These are phyloP conservation scores for Fusarium solani-melongenae DNA, from an alignment of 2,329 filamentous ascomycete species.

Conservation along the genomic window DNA sequence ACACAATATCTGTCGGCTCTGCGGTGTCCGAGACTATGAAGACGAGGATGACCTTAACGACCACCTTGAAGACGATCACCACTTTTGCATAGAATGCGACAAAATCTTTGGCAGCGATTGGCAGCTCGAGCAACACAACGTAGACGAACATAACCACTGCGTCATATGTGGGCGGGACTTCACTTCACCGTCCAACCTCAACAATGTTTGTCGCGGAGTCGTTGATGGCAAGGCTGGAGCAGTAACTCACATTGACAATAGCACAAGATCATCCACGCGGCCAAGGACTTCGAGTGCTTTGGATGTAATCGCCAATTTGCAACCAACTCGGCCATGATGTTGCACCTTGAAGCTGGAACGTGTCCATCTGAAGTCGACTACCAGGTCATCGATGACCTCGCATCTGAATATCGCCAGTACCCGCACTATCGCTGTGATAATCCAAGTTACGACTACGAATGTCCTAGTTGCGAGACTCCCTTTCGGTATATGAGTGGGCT, in stretches of 20 bases:
- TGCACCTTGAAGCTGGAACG: slow-evolving; percentile 38
- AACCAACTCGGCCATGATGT: slow-evolving; percentile 36
- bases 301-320: slow-evolving; percentile 31
- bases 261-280: slow-evolving; percentile 31
- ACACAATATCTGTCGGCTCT: neutral
- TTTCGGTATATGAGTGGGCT: slow-evolving; percentile 31
- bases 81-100: neutral
- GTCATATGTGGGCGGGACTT: slow-evolving; percentile 11
- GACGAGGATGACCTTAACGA: neutral
- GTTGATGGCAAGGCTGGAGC: too few relatives aligned
- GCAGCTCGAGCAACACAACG: slow-evolving; percentile 9
- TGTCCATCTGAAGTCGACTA: slow-evolving; percentile 26
- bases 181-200: slow-evolving; percentile 13
- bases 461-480: slow-evolving; percentile 20
- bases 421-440: neutral
- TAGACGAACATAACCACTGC: slow-evolving; percentile 27
- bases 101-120: neutral
- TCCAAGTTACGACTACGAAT: slow-evolving; percentile 37
- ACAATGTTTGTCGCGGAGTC: slow-evolving; percentile 17
- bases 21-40: neutral
- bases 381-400: slow-evolving; percentile 5
- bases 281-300: slow-evolving; percentile 21
- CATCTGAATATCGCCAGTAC: neutral
- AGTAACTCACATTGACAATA: slow-evolving; percentile 1
- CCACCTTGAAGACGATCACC: neutral